These are phyloP conservation scores for Astraeus odoratus DNA, from an alignment of 768 basidiomycete species.

Conservation along the genomic window DNA sequence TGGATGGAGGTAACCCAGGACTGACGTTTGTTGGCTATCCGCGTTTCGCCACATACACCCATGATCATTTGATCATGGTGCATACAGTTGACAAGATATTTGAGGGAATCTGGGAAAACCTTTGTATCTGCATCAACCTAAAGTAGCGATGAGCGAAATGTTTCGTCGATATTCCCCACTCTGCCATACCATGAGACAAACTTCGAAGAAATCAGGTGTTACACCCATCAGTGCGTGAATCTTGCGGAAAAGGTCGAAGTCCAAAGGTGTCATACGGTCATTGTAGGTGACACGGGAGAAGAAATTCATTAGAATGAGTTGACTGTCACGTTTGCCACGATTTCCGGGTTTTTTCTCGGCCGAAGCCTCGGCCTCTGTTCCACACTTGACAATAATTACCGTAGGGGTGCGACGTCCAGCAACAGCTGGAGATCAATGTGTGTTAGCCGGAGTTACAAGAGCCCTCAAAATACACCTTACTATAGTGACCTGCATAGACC, in stretches of 20 bases:
- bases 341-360: conserved; percentile 94
- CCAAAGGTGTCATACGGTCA: conserved; percentile 95
- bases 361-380: conserved; percentile 76
- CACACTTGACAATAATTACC: conserved; percentile 93
- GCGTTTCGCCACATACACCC: conserved; percentile 98
- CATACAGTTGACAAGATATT: conserved; percentile 94
- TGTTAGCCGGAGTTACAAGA: neutral
- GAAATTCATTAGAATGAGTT: conserved; percentile 99
- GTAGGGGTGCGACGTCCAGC: conserved; percentile 91
- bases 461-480: conserved; percentile 41
- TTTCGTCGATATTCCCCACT: neutral
- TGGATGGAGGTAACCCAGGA: conserved; percentile 99
- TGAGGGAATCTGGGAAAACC: conserved; percentile 85
- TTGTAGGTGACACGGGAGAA: conserved; percentile 99
- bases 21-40: conserved; percentile 96
- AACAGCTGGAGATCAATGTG: conserved; percentile 41
- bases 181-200: conserved; percentile 82
- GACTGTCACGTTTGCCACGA: conserved; percentile 96
- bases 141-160: conserved; percentile 8
- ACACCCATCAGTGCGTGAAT: conserved; percentile 97
- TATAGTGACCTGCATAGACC: conserved; percentile 99
- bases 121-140: conserved; percentile 99
- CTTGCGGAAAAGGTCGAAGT: conserved; percentile 97
- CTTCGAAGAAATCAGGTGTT: conserved; percentile 97
- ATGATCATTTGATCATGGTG: conserved; percentile 98